Conservation (phyloP, 768 basidiomycete genomes). For the Suillus luteus region DNA sequence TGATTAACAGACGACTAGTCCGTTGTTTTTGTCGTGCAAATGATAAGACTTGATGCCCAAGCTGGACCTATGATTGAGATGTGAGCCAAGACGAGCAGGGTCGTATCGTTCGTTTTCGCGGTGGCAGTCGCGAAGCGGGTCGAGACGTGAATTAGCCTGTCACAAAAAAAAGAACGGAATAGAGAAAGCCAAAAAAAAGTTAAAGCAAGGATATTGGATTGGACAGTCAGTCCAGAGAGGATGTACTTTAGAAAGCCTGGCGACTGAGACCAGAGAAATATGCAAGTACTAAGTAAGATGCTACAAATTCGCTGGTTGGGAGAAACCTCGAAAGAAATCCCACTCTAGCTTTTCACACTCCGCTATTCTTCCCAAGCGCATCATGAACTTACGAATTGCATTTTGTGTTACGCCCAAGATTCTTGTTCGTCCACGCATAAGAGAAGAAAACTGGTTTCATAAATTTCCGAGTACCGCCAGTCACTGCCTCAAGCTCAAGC, state of each 20-base stretch:
- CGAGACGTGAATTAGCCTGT: constrained; percentile 33
- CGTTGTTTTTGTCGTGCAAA: constrained; percentile 34
- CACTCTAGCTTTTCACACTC: constrained; percentile 37
- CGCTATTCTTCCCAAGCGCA: constrained; percentile 32
- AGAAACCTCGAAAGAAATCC: constrained; percentile 28
- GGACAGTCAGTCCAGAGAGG: constrained; percentile 31
- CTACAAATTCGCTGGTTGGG: constrained; percentile 35
- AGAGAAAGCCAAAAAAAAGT: constrained; percentile 18
- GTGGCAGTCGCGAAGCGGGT: constrained; percentile 24
- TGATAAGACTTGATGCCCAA: constrained; percentile 25
- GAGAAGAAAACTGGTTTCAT: neutral
- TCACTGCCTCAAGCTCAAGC: neutral
- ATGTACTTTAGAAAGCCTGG: constrained; percentile 37
- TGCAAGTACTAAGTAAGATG: constrained; percentile 41
- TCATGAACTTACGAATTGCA: neutral
- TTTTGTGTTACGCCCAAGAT: constrained; percentile 11
- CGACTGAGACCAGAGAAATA: constrained; percentile 38
- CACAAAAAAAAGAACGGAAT: constrained; percentile 22
- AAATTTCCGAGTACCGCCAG: neutral
- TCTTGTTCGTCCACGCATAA: constrained; percentile 4
- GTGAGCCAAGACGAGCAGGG: constrained; percentile 21
- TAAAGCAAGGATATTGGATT: constrained; percentile 33
- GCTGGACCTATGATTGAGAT: constrained; percentile 17
- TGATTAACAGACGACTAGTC: constrained; percentile 36
- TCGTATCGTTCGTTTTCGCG: constrained; percentile 32